phyloP scores from a whole-genome alignment of 352 stramenopile species.

The Elongisporangium senticosum region DNA sequence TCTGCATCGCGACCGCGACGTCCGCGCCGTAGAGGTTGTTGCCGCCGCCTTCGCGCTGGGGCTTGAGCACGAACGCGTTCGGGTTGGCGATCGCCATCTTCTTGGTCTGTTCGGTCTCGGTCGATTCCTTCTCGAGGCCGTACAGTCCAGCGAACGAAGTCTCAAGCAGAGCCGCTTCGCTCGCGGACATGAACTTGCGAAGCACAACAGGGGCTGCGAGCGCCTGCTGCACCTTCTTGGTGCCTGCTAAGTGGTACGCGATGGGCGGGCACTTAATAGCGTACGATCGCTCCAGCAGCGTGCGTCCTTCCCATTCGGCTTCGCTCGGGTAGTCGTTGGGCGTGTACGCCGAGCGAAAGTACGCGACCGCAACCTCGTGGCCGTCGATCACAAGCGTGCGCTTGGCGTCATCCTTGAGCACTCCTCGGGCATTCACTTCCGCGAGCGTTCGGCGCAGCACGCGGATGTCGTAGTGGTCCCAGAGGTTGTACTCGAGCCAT shows the following conservation, averaged over 20 bases:
- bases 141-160: constrained; percentile 94
- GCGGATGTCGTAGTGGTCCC: constrained; percentile 71
- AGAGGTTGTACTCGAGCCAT: constrained; percentile 91
- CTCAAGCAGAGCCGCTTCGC: constrained; percentile 70
- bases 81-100: constrained; percentile 61
- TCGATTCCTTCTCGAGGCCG: constrained; percentile 84
- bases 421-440: constrained; percentile 40
- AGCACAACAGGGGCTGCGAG: constrained; percentile 81
- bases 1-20: constrained; percentile 81
- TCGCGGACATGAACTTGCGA: constrained; percentile 86
- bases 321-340: constrained; percentile 93
- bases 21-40: constrained; percentile 97
- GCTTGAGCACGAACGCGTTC: constrained; percentile 94
- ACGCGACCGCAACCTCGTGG: constrained; percentile 90
- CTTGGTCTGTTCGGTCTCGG: constrained; percentile 63
- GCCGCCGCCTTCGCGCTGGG: constrained; percentile 96
- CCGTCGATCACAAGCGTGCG: constrained; percentile 53
- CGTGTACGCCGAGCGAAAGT: constrained; percentile 96
- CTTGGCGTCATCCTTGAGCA: constrained; percentile 31
- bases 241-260: constrained; percentile 95
- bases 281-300: constrained; percentile 85
- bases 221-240: constrained; percentile 98
- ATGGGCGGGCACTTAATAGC: constrained; percentile 96
- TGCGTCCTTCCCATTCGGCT: constrained; percentile 87
- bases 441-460: constrained; percentile 75